Evolutionary conservation across 1,139 yeast genomes (phyloP).

Genomic region (Lodderomyces beijingensis): DNA sequence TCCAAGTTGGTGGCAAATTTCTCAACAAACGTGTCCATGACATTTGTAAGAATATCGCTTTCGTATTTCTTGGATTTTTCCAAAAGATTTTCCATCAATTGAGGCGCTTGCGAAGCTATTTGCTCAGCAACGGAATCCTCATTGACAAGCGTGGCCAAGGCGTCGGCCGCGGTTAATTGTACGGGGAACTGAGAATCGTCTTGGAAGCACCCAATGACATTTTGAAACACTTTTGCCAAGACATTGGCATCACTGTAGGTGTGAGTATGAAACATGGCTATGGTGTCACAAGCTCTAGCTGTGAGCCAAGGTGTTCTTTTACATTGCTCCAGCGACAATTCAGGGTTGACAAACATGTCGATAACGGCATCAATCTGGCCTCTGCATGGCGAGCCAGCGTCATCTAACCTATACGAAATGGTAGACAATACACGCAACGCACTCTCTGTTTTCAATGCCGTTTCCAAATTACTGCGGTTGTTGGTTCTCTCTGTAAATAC

Average conservation of each 20-base stretch:
- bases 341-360: constrained; percentile 44
- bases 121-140: constrained; percentile 46
- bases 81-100: constrained; percentile 48
- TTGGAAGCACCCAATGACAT: constrained; percentile 41
- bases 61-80: constrained; percentile 49
- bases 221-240: constrained; percentile 43
- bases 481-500: constrained; percentile 43
- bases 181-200: constrained; percentile 44
- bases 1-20: constrained; percentile 50
- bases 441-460: constrained; percentile 46
- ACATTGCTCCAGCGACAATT: constrained; percentile 30
- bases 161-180: constrained; percentile 52
- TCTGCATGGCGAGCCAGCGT: constrained; percentile 36
- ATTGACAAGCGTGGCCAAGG: constrained; percentile 45
- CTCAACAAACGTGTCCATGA: constrained; percentile 55
- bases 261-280: constrained; percentile 41
- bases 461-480: constrained; percentile 23
- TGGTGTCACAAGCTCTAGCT: constrained; percentile 54
- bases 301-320: constrained; percentile 43
- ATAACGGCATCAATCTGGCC: constrained; percentile 46
- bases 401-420: constrained; percentile 39
- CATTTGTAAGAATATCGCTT: constrained; percentile 49
- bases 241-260: constrained; percentile 37
- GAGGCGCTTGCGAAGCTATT: constrained; percentile 47
- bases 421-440: constrained; percentile 48